Percentiles rank a stretch among this genome's conserved stretches.
Conservation (phyloP, 1,139 yeast species). For the Pichia sp. region DNA sequence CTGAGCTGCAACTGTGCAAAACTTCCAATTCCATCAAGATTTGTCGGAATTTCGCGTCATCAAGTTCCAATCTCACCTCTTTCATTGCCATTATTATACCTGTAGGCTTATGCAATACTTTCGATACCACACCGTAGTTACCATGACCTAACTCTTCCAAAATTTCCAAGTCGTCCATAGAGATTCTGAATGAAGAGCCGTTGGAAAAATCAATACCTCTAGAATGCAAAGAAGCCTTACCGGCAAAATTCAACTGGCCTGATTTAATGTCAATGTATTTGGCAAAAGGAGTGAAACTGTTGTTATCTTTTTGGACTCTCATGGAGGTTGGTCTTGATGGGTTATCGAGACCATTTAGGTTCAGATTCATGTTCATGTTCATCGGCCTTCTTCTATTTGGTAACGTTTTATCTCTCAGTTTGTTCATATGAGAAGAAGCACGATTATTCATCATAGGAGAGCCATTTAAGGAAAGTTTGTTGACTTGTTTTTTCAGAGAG, state of each 20-base stretch:
- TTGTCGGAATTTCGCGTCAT: slow-evolving; percentile 86
- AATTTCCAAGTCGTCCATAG: slow-evolving; percentile 80
- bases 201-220: slow-evolving; percentile 87
- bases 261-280: slow-evolving; percentile 87
- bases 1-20: slow-evolving; percentile 83
- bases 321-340: not conserved
- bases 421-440: slow-evolving; percentile 16
- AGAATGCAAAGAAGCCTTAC: slow-evolving; percentile 87
- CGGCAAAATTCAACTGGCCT: slow-evolving; percentile 87
- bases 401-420: slow-evolving; percentile 23
- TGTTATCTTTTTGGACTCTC: slow-evolving; percentile 25
- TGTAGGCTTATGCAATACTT: slow-evolving; percentile 91
- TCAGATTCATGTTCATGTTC: slow-evolving; percentile 13
- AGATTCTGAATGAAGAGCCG: slow-evolving; percentile 82
- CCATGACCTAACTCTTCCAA: slow-evolving; percentile 89
- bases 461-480: slow-evolving; percentile 6
- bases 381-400: slow-evolving; percentile 21
- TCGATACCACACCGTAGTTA: slow-evolving; percentile 91
- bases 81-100: slow-evolving; percentile 95
- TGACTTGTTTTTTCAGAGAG: slow-evolving; percentile 9
- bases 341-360: slow-evolving; percentile 9
- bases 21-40: slow-evolving; percentile 94
- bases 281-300: slow-evolving; percentile 67
- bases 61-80: slow-evolving; percentile 87
- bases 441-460: slow-evolving; percentile 7